A percentile compares a stretch with the other conserved stretches of the same genome.
phyloP scores from a whole-genome alignment of 169 alveolate species.

The Eimeria praecox region DNA sequence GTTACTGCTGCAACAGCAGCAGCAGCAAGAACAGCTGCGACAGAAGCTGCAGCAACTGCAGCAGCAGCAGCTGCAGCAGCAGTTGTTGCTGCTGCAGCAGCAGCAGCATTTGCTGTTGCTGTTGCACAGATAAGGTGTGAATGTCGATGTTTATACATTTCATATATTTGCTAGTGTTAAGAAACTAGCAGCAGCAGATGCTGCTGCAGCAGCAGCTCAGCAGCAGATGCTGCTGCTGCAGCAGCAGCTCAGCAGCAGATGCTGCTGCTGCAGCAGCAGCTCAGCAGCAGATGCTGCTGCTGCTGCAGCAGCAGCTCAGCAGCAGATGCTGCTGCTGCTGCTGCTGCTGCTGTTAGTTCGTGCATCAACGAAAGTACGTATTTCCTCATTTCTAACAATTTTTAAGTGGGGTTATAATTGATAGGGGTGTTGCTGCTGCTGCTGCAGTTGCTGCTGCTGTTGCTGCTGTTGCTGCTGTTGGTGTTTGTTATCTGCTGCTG shows the following conservation, averaged over 20 bases:
- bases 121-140: no score
- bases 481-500: background rate
- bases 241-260: no score
- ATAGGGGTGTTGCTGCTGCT: background rate
- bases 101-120: background rate
- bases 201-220: no score
- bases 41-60: background rate
- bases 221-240: background rate
- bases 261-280: background rate
- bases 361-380: background rate
- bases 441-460: background rate
- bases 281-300: no score
- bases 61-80: background rate
- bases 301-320: background rate
- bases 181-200: no score
- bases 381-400: background rate
- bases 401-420: background rate
- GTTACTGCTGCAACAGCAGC: background rate
- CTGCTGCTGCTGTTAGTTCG: background rate
- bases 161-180: no score
- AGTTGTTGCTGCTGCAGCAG: no score
- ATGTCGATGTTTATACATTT: no score
- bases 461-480: background rate
- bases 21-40: no score
- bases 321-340: background rate